A percentile compares a stretch with the other conserved stretches of the same genome.
Evolutionary conservation across 2,329 filamentous ascomycete species (phyloP).

Genomic region (Colletotrichum somersetense): DNA sequence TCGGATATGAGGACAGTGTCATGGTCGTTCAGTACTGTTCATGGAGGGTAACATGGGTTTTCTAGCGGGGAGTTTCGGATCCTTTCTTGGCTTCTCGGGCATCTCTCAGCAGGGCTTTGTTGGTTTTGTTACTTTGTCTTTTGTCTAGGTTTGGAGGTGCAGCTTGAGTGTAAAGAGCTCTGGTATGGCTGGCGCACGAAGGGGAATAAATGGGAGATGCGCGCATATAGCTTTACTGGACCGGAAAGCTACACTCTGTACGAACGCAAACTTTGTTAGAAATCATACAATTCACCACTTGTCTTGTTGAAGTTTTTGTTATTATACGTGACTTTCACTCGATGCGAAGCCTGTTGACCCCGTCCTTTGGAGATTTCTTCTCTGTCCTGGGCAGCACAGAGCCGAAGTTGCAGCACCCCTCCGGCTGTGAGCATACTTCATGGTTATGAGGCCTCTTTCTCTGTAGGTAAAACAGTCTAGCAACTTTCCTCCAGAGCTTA

Average conservation of each 20-base stretch:
- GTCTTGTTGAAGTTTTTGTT: background rate
- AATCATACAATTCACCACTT: background rate
- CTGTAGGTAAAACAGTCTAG: background rate
- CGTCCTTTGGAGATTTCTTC: background rate
- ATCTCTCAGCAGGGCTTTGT: background rate
- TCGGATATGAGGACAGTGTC: background rate
- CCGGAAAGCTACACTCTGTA: background rate
- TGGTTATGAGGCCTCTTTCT: background rate
- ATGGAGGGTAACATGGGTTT: background rate
- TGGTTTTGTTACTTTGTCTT: background rate
- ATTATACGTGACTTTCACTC: too few relatives aligned
- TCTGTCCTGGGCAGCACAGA: background rate
- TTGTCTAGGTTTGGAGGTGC: background rate
- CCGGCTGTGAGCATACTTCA: background rate
- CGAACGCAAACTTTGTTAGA: background rate
- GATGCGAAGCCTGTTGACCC: background rate
- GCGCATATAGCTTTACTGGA: background rate
- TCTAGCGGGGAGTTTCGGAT: constrained; percentile 16
- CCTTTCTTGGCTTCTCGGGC: background rate
- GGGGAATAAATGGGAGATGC: background rate
- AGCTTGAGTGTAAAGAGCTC: background rate
- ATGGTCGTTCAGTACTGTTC: constrained; percentile 2
- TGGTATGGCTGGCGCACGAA: constrained; percentile 1
- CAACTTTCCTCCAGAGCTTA: background rate
- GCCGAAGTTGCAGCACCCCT: background rate